Evolutionary conservation across 73 alveolate genomes (phyloP), one percentile per base, ranked within the genome.

Genomic region (Symbiodinium natans): DNA sequence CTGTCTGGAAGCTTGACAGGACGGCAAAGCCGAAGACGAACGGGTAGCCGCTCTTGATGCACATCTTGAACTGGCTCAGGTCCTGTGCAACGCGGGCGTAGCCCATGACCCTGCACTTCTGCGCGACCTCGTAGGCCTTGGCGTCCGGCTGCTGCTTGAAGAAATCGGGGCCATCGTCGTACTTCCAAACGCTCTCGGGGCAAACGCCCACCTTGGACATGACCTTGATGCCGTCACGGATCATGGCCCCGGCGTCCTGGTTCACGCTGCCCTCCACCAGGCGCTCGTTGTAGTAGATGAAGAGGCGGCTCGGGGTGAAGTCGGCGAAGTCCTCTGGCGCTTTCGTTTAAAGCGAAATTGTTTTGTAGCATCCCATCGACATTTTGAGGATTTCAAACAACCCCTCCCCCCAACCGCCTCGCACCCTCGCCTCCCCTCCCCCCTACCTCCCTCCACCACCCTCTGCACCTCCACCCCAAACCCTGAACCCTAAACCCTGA

Each of bases 11-110:
- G 86, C 86, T 63, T 41, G 95, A 56, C 38, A 88, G 86, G 33
- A 88, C 95, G 9, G 95, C 41, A 80, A 88, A 88, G 86, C 95
- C 95, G 73, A 88, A 88, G 75, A 88, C 95, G 86, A 88, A 88
- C 38, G 95, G 95, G 25, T 88, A 88, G 74, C 95, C 95, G 43
- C 40, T 36, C 82, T 52, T 52, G 10, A 52, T 5, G 71, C 71
- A 52, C 71, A 15, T 0, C 71, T 52, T 52, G 27, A 52, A 9
- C 71, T 34, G 95, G 43, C 41, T 54, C 73, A 68, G 25, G 11
- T 88, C 95, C 40, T 88, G 95, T 0, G 95, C 86, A 43, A 88
- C 95, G 43, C 43, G 77, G 73, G 95, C 95, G 43, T 88, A 88
- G 36, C 86, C 95, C 36, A n/a, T 88, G 59, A 88, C 95, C 43